phyloP scores from a whole-genome alignment of 805 yeast species.

The Hanseniaspora meyeri region DNA sequence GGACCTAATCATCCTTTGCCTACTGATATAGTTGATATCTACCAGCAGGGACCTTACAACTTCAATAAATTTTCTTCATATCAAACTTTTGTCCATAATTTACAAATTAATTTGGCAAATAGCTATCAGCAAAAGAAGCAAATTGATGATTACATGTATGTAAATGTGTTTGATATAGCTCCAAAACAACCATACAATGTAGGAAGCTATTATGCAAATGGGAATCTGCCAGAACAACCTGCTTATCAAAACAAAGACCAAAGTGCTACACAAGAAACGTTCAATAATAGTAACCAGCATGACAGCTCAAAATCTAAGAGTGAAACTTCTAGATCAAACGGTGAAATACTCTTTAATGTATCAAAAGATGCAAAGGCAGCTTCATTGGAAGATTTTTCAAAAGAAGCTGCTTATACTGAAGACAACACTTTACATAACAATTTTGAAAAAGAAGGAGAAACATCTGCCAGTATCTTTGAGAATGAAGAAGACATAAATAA shows the following conservation, averaged over 20 bases:
- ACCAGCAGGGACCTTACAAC: constrained; percentile 41
- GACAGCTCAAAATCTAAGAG: constrained; percentile 17
- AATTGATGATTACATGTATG: constrained; percentile 21
- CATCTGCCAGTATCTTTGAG: not conserved
- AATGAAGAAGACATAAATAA: not conserved
- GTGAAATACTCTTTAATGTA: constrained; percentile 17
- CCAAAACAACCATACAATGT: constrained; percentile 23
- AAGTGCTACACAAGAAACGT: constrained; percentile 21
- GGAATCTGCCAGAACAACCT: not conserved
- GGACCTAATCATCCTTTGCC: constrained; percentile 34
- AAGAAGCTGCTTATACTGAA: not conserved
- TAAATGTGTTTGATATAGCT: constrained; percentile 23
- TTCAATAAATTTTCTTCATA: constrained; percentile 44
- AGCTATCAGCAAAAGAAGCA: constrained; percentile 21
- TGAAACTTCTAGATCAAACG: not conserved
- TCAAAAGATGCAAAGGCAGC: not conserved
- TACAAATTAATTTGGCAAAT: constrained; percentile 23
- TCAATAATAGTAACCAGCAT: constrained; percentile 31
- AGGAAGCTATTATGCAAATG: constrained; percentile 9
- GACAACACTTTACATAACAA: not conserved
- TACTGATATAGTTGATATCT: constrained; percentile 27
- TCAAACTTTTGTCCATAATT: constrained; percentile 29
- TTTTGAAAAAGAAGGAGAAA: not conserved
- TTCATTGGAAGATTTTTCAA: not conserved
- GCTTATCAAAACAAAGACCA: not conserved